phyloP scores from a whole-genome alignment of 768 basidiomycete species.

The Lactarius pseudohatsudake region DNA sequence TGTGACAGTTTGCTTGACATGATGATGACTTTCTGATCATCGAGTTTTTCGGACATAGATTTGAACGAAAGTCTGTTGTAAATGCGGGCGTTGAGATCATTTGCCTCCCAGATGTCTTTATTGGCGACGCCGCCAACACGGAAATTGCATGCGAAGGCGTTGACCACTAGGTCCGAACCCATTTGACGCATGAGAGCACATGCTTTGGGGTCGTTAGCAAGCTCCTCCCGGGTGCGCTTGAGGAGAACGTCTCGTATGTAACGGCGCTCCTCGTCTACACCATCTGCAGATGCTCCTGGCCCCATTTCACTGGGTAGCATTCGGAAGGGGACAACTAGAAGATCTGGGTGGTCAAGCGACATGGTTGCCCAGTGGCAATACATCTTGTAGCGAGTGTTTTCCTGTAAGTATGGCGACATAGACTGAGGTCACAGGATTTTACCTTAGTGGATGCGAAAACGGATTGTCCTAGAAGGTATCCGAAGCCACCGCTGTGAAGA shows the following conservation, averaged over 20 bases:
- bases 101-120: constrained; percentile 43
- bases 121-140: constrained; percentile 37
- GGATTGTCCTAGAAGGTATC: constrained; percentile 42
- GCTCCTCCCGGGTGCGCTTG: constrained; percentile 17
- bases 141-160: constrained; percentile 48
- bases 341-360: constrained; percentile 35
- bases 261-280: constrained; percentile 33
- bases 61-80: constrained; percentile 40
- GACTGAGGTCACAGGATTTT: constrained; percentile 1
- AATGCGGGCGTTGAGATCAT: constrained; percentile 41
- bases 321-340: constrained; percentile 45
- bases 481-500: constrained; percentile 42
- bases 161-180: constrained; percentile 43
- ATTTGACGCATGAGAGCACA: constrained; percentile 23
- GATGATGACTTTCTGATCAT: constrained; percentile 30
- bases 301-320: constrained; percentile 38
- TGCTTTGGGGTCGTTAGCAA: constrained; percentile 23
- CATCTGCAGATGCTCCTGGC: constrained; percentile 17
- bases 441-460: constrained; percentile 41
- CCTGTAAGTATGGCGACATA: not conserved
- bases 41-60: constrained; percentile 33
- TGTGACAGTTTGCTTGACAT: constrained; percentile 38
- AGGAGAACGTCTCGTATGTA: constrained; percentile 27
- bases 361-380: constrained; percentile 45
- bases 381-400: constrained; percentile 24